phyloP scores from a whole-genome alignment of 2,329 filamentous ascomycete species.

The Huntiella savannae region DNA sequence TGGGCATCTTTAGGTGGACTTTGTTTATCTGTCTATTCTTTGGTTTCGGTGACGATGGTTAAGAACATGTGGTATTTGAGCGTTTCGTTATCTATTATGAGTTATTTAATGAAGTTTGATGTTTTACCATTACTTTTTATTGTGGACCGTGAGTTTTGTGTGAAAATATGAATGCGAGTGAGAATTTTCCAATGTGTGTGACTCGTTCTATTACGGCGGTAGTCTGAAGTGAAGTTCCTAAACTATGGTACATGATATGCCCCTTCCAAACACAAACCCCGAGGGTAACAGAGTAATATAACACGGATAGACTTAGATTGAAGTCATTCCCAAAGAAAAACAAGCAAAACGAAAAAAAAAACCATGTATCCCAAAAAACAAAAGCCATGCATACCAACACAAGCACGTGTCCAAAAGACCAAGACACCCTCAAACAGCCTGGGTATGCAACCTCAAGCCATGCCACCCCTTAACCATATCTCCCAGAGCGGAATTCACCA shows the following conservation, averaged over 20 bases:
- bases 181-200: not conserved
- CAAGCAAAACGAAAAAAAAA: no score
- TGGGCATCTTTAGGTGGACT: not conserved
- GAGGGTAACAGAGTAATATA: no score
- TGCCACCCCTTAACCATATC: constrained; percentile 69
- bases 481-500: constrained; percentile 57
- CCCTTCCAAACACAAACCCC: no score
- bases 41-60: not conserved
- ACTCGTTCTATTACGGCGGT: not conserved
- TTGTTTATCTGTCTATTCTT: not conserved
- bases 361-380: no score
- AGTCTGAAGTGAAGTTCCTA: no score
- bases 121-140: not conserved
- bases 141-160: not conserved
- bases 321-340: no score
- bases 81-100: constrained; percentile 7
- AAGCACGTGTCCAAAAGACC: not conserved
- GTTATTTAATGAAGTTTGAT: constrained; percentile 6
- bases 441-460: constrained; percentile 62
- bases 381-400: not conserved
- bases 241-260: no score
- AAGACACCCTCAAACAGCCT: constrained; percentile 21
- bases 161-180: not conserved
- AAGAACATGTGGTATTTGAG: no score
- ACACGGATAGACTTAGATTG: no score